These are phyloP conservation scores for Ophiostoma tasmaniense DNA, from an alignment of 2,329 filamentous ascomycete species.

Conservation along the genomic window DNA sequence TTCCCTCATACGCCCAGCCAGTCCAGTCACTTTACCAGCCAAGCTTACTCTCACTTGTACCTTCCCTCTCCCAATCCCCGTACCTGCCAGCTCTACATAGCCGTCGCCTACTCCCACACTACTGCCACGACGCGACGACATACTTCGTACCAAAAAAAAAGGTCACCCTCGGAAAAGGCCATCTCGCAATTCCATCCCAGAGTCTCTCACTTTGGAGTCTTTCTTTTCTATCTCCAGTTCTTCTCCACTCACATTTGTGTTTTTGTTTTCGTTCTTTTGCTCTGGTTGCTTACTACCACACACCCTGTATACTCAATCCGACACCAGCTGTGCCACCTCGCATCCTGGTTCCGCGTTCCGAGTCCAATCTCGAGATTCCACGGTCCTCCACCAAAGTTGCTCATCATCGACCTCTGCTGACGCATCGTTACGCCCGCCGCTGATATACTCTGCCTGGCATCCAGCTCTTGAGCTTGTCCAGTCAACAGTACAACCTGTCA, in stretches of 20 bases:
- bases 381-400: not conserved
- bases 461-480: not conserved
- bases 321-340: not conserved
- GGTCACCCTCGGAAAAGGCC: not conserved
- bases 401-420: not conserved
- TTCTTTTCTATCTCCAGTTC: not conserved
- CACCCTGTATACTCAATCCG: not conserved
- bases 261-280: not conserved
- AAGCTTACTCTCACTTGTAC: not conserved
- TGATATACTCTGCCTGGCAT: not conserved
- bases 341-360: not conserved
- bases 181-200: not conserved
- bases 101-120: not conserved
- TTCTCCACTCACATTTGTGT: not conserved
- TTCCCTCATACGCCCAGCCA: slow-evolving; percentile 2
- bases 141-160: not conserved
- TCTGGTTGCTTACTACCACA: too few species aligned
- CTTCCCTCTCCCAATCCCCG: not conserved
- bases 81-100: not conserved
- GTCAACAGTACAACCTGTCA: not conserved
- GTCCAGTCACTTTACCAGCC: not conserved
- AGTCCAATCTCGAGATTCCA: not conserved
- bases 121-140: not conserved
- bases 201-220: not conserved
- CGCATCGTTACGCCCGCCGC: not conserved